Conservation (phyloP, 768 basidiomycete species). For the Collybia mongolica region DNA sequence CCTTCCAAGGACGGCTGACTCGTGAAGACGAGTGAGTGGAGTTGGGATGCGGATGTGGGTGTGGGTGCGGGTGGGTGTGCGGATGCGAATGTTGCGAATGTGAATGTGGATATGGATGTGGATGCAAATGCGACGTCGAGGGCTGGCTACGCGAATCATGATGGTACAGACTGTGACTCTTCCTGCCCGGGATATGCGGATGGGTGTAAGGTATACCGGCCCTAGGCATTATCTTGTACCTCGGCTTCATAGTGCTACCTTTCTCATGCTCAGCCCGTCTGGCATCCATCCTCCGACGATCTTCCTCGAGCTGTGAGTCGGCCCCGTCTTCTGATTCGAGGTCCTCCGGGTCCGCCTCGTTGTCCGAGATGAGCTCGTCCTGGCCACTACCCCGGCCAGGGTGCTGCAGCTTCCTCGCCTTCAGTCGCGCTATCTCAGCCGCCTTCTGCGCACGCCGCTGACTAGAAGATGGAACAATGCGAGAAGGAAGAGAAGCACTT, state of each 20-base stretch:
- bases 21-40: not conserved
- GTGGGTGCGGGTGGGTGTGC: not conserved
- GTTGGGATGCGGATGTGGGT: not conserved
- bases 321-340: slow-evolving; percentile 30
- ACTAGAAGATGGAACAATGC: slow-evolving; percentile 27
- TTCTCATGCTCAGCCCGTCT: slow-evolving; percentile 10
- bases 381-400: slow-evolving; percentile 20
- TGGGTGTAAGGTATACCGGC: slow-evolving; percentile 3
- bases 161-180: too few species aligned
- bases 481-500: slow-evolving; percentile 1
- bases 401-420: slow-evolving; percentile 24
- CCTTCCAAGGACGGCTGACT: slow-evolving; percentile 6
- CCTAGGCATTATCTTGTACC: slow-evolving; percentile 3
- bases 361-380: slow-evolving; percentile 19
- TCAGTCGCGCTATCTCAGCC: slow-evolving; percentile 46
- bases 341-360: slow-evolving; percentile 20
- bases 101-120: not conserved
- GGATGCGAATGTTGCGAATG: not conserved
- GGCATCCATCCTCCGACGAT: slow-evolving; percentile 19
- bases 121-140: not conserved
- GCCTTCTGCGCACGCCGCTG: slow-evolving; percentile 57
- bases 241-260: too few species aligned
- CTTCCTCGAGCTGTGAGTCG: slow-evolving; percentile 11
- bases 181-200: too few species aligned
- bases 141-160: not conserved